Evolutionary conservation across 345 rosid species (phyloP).

Genomic region (Conringia planisiliqua): DNA sequence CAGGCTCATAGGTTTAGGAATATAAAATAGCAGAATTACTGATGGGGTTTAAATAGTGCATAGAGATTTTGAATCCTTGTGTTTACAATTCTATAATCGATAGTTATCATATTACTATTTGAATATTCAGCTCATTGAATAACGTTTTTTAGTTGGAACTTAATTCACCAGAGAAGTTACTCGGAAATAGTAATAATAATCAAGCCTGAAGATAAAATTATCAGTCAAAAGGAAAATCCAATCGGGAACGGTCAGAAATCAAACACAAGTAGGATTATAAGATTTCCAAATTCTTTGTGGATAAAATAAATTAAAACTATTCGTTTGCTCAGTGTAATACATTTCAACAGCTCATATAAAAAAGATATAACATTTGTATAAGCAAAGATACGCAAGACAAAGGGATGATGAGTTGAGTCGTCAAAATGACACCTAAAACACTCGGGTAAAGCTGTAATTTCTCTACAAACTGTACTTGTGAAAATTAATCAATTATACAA

Average conservation of each 20-base stretch:
- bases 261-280: neutral
- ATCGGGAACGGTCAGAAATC: neutral
- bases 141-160: neutral
- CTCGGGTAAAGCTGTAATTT: neutral
- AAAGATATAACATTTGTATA: neutral
- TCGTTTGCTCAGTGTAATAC: neutral
- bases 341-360: neutral
- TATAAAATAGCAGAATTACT: too few relatives aligned
- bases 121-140: neutral
- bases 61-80: neutral
- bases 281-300: neutral
- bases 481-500: too few relatives aligned
- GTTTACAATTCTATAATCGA: neutral
- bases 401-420: neutral
- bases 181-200: neutral
- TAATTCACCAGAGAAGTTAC: neutral
- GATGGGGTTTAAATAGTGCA: neutral
- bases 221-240: neutral
- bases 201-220: neutral
- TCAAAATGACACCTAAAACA: neutral
- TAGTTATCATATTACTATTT: neutral
- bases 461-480: conserved; percentile 19
- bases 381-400: neutral
- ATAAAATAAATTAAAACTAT: neutral
- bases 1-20: neutral